Evolutionary conservation across 2,329 filamentous ascomycete species (phyloP), one percentile per base, ranked within the genome.

Genomic region (Neocatenulostroma microsporum): DNA sequence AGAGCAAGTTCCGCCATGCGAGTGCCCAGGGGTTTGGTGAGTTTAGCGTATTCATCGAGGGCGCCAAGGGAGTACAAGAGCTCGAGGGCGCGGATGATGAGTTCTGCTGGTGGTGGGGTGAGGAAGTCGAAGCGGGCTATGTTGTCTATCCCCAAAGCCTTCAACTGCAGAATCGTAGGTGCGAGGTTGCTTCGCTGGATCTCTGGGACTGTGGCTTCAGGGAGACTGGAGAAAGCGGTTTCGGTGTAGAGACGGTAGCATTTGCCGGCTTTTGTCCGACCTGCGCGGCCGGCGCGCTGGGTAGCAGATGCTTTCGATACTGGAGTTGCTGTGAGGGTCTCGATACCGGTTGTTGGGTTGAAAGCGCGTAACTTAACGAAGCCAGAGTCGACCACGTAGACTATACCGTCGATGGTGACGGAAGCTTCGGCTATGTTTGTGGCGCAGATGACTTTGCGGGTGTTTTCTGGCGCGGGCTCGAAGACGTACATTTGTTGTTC

Each of bases 381-480:
- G 1, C 91, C 91, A 36, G 77, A 80, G 60, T 98, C 91, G 33
- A 96, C 68, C 5, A 98, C 89, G 54, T 85, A 94, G 37, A 87
- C 80, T 42, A 96, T 88, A 3, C 86, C 87, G 36, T 91, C 81
- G 38, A 96, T 93, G 12, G 91, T 96, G 28, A 98, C 82, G 2
- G 86, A 94, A 4, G 91, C 89, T 66, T 98, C 91, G 10, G 91
- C 87, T 46, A 96, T 95, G 57, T 96, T 96, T 40, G 91, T 96
- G 3, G 85, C 82, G 47, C 95, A 80, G 23, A 98, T 84, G 25
- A 95, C 83, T 57, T 96, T 96, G 27, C 91, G 76, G 1, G 80
- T 88, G 41, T 88, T 81, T 42, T 84, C 79, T 0, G 84, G 78
- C 2, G 87, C 69, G 36, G 82, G 78, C 51, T 94, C 86, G 56